Conservation (phyloP, 352 stramenopile genomes). For the Pythium insidiosum region DNA sequence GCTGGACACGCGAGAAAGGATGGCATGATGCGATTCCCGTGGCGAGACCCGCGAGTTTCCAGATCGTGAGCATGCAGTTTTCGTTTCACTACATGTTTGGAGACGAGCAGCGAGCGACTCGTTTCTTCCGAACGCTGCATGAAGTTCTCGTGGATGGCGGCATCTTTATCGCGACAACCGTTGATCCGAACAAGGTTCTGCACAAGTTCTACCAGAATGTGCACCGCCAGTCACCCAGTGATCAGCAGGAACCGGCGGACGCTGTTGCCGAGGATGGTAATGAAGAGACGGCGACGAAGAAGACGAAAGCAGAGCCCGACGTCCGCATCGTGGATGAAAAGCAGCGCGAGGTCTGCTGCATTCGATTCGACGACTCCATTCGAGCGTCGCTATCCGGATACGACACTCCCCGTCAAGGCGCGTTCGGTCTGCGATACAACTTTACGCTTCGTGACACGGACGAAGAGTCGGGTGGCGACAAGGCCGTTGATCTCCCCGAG, state of each 20-base stretch:
- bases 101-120: constrained; percentile 78
- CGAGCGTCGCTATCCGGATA: constrained; percentile 35
- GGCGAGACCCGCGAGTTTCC: constrained; percentile 56
- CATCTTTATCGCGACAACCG: constrained; percentile 95
- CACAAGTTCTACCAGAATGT: constrained; percentile 78
- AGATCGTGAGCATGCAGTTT: constrained; percentile 98
- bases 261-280: constrained; percentile 8
- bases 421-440: constrained; percentile 87
- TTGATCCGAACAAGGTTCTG: constrained; percentile 91
- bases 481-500: constrained; percentile 85
- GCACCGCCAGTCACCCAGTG: constrained; percentile 16
- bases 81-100: constrained; percentile 99
- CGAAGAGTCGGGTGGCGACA: constrained; percentile 47
- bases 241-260: neutral
- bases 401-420: constrained; percentile 23
- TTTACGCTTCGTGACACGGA: constrained; percentile 84
- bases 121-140: constrained; percentile 94
- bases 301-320: constrained; percentile 32
- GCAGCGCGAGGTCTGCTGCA: constrained; percentile 68
- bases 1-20: constrained; percentile 50
- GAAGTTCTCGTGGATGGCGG: constrained; percentile 88
- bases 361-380: constrained; percentile 61
- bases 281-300: constrained; percentile 11
- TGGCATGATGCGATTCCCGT: constrained; percentile 58
- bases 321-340: constrained; percentile 67